These are phyloP conservation scores for Rhynchospora pubera DNA, from an alignment of 176 grass and related monocot species.

Conservation along the genomic window DNA sequence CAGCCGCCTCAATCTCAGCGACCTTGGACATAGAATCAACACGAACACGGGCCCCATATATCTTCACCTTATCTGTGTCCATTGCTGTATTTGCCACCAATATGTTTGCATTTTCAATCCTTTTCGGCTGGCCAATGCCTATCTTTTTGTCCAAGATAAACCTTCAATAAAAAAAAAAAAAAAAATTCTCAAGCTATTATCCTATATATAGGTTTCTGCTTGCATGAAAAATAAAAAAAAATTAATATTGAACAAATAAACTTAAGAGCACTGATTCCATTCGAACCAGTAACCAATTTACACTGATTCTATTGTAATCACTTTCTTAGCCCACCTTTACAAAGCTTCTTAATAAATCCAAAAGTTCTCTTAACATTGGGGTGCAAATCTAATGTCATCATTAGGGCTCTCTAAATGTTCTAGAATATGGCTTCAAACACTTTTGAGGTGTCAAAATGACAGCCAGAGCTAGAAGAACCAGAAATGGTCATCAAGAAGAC, in stretches of 20 bases:
- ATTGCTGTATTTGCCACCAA: conserved; percentile 96
- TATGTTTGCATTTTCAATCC: conserved; percentile 93
- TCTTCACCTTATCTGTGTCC: conserved; percentile 99
- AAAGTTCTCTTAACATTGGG: neutral
- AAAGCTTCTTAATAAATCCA: neutral
- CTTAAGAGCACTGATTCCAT: neutral
- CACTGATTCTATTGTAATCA: neutral
- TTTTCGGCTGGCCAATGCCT: conserved; percentile 86
- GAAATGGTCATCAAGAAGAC: neutral
- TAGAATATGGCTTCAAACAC: neutral
- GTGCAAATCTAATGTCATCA: neutral
- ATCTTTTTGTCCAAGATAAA: conserved; percentile 99
- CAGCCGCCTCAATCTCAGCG: conserved; percentile 81
- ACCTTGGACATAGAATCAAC: conserved; percentile 93
- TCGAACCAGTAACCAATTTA: neutral
- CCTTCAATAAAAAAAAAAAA: conserved; percentile 32
- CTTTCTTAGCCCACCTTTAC: neutral
- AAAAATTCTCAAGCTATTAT: neutral
- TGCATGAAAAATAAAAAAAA: neutral
- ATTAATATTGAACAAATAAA: neutral
- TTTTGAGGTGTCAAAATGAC: neutral
- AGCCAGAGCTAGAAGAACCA: neutral
- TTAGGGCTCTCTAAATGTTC: neutral
- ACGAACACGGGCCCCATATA: conserved; percentile 85
- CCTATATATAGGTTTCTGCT: neutral